phyloP scores from a whole-genome alignment of 176 grass and related monocot genomes.

The Avena sativa region DNA sequence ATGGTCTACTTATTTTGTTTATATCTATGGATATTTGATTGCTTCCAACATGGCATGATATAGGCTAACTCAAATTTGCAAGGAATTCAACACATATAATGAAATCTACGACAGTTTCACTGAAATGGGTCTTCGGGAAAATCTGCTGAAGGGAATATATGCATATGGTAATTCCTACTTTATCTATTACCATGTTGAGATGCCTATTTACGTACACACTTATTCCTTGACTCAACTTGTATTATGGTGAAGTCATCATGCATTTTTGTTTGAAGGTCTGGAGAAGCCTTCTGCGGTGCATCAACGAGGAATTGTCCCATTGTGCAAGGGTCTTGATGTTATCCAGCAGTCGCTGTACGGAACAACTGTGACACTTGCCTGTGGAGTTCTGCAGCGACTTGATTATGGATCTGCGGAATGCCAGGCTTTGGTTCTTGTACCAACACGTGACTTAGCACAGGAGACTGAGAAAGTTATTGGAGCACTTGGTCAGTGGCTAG shows the following conservation, averaged over 20 bases:
- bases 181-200: slow-evolving; percentile 15
- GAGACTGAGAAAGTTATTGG: slow-evolving; percentile 64
- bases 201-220: neutral
- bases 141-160: slow-evolving; percentile 75
- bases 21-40: slow-evolving; percentile 43
- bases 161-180: slow-evolving; percentile 58
- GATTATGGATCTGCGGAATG: slow-evolving; percentile 69
- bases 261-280: slow-evolving; percentile 56
- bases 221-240: neutral
- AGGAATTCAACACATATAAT: slow-evolving; percentile 46
- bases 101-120: slow-evolving; percentile 66
- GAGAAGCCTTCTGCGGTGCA: slow-evolving; percentile 66
- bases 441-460: slow-evolving; percentile 60
- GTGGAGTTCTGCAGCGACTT: slow-evolving; percentile 68
- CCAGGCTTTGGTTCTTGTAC: slow-evolving; percentile 77
- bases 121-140: slow-evolving; percentile 70
- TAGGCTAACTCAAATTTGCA: slow-evolving; percentile 11
- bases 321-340: slow-evolving; percentile 74
- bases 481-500: slow-evolving; percentile 71
- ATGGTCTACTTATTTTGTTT: slow-evolving; percentile 10
- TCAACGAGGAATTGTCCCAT: slow-evolving; percentile 70
- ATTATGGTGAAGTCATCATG: slow-evolving; percentile 3
- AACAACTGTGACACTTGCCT: slow-evolving; percentile 73
- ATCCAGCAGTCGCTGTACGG: slow-evolving; percentile 66
- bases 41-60: slow-evolving; percentile 13